A percentile compares a stretch with the other conserved stretches of the same genome.
Evolutionary conservation across 2,329 filamentous ascomycete genomes (phyloP).

Genomic region (Cryphonectria nitschkei): DNA sequence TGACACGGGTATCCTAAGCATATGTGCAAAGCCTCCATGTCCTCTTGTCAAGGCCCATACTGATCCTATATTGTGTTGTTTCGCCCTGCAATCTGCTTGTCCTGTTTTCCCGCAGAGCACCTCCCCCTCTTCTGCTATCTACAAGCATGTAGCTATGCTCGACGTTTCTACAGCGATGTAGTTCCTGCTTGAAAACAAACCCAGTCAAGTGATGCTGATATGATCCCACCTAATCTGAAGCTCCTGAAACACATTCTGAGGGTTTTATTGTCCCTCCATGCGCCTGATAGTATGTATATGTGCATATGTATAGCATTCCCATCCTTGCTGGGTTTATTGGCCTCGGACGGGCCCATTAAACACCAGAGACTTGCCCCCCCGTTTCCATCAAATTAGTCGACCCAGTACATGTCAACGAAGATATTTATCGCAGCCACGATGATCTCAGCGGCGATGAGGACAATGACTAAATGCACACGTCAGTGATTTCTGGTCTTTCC

Average conservation of each 20-base stretch:
- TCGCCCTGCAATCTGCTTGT: neutral
- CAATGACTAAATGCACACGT: conserved; percentile 68
- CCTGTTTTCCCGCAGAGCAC: neutral
- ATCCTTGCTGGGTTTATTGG: neutral
- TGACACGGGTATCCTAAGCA: conserved; percentile 1
- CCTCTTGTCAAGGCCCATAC: neutral
- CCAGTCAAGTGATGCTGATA: neutral
- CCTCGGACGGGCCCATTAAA: neutral
- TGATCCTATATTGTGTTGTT: neutral
- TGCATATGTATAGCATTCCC: neutral
- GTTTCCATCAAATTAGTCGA: conserved; percentile 30
- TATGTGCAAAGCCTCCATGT: neutral
- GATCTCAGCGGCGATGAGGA: conserved; percentile 95
- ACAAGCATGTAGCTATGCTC: conserved; percentile 2
- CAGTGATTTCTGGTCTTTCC: neutral
- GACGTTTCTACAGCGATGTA: neutral
- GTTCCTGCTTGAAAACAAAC: neutral
- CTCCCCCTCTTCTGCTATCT: neutral
- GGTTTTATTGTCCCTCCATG: neutral
- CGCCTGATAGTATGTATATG: neutral
- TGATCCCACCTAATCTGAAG: neutral
- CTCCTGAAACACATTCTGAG: neutral
- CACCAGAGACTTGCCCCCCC: neutral
- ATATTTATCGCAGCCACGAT: conserved; percentile 93
- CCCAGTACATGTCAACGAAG: conserved; percentile 83